A percentile compares a stretch with the other conserved stretches of the same genome.
Evolutionary conservation across 441 rosid genomes (phyloP).

Genomic region (Iberis amara): DNA sequence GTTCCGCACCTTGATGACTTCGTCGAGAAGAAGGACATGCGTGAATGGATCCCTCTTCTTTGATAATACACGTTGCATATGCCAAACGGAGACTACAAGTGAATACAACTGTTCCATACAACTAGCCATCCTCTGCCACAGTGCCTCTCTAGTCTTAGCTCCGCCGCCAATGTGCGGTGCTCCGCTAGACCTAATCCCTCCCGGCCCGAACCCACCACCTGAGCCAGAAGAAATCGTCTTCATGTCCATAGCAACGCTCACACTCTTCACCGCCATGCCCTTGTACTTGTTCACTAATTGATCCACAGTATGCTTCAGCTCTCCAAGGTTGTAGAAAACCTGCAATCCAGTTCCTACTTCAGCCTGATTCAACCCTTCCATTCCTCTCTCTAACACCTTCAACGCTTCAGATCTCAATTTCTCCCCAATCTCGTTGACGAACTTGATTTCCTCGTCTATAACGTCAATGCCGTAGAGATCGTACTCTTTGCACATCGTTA

Average conservation of each 20-base stretch:
- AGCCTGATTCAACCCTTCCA: slow-evolving; percentile 94
- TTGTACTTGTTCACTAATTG: slow-evolving; percentile 71
- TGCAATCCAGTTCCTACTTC: slow-evolving; percentile 96
- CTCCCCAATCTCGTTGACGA: slow-evolving; percentile 60
- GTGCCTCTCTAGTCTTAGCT: slow-evolving; percentile 74
- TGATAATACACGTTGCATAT: slow-evolving; percentile 89
- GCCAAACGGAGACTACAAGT: slow-evolving; percentile 83
- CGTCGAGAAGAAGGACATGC: slow-evolving; percentile 84
- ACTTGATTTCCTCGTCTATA: slow-evolving; percentile 66
- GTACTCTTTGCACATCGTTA: slow-evolving; percentile 67
- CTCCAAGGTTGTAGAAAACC: slow-evolving; percentile 91
- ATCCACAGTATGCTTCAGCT: slow-evolving; percentile 67
- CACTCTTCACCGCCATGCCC: slow-evolving; percentile 70
- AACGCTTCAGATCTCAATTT: slow-evolving; percentile 64
- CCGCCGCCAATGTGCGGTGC: slow-evolving; percentile 93
- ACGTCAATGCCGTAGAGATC: slow-evolving; percentile 66
- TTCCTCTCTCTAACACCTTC: slow-evolving; percentile 79
- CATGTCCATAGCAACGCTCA: slow-evolving; percentile 78
- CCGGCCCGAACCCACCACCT: slow-evolving; percentile 68
- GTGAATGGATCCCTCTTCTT: slow-evolving; percentile 97
- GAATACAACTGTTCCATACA: slow-evolving; percentile 88
- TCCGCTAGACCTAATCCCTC: slow-evolving; percentile 87
- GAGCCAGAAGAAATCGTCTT: slow-evolving; percentile 58
- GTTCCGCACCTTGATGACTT: slow-evolving; percentile 69
- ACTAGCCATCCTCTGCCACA: slow-evolving; percentile 85